A percentile compares a stretch with the other conserved stretches of the same genome.
Conservation (phyloP, 2,329 filamentous ascomycete species). For the Acrodontium crateriforme region DNA sequence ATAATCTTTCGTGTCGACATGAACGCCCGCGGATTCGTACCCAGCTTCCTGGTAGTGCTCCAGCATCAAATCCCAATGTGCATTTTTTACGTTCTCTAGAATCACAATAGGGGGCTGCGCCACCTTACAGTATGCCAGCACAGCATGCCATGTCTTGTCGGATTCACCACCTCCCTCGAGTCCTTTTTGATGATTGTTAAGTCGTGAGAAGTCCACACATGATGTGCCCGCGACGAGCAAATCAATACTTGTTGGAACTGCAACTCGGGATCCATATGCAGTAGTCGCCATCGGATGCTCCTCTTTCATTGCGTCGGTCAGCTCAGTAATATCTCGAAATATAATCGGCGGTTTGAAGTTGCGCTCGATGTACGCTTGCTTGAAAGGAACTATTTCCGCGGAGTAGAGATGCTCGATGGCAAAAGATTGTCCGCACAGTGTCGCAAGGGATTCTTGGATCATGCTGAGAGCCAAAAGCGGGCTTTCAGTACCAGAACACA, state of each 20-base stretch:
- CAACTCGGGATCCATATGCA: slow-evolving; percentile 46
- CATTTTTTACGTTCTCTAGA: slow-evolving; percentile 54
- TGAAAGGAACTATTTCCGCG: slow-evolving; percentile 32
- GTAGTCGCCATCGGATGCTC: slow-evolving; percentile 34
- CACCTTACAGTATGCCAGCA: slow-evolving; percentile 42
- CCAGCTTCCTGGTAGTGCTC: slow-evolving; percentile 33
- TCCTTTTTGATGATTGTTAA: slow-evolving; percentile 45
- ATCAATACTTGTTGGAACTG: slow-evolving; percentile 46
- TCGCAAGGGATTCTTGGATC: slow-evolving; percentile 29
- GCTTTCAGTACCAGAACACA: slow-evolving; percentile 68
- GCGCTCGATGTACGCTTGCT: slow-evolving; percentile 35
- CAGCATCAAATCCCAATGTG: slow-evolving; percentile 42
- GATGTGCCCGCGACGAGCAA: slow-evolving; percentile 59
- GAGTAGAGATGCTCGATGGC: slow-evolving; percentile 29
- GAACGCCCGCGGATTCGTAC: slow-evolving; percentile 39
- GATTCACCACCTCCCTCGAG: slow-evolving; percentile 48
- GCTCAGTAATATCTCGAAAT: slow-evolving; percentile 32
- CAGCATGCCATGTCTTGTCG: slow-evolving; percentile 47
- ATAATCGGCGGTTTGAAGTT: slow-evolving; percentile 31
- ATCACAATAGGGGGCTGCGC: slow-evolving; percentile 51
- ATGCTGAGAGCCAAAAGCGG: slow-evolving; percentile 53
- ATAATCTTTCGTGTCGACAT: slow-evolving; percentile 55
- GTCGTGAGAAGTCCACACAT: slow-evolving; percentile 58
- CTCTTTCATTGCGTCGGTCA: slow-evolving; percentile 15
- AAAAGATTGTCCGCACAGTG: slow-evolving; percentile 7